A percentile compares a stretch with the other conserved stretches of the same genome.
These are phyloP conservation scores for Candida silvicultrix DNA, from an alignment of 805 yeast genomes.

Conservation along the genomic window DNA sequence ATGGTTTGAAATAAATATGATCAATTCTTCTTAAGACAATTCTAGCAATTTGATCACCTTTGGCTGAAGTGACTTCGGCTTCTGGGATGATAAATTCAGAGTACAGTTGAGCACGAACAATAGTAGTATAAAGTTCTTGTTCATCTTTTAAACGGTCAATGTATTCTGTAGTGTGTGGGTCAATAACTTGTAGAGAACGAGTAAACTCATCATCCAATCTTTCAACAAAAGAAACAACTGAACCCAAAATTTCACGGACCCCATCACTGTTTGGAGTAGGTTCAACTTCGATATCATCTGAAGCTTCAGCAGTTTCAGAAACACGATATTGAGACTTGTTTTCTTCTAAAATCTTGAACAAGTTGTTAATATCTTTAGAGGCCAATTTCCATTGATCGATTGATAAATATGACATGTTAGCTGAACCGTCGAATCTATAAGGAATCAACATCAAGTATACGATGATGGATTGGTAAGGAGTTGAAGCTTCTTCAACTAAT, in stretches of 20 bases:
- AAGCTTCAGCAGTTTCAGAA: conserved; percentile 62
- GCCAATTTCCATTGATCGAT: conserved; percentile 73
- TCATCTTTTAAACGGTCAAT: conserved; percentile 88
- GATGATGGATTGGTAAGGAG: conserved; percentile 71
- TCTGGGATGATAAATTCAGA: conserved; percentile 58
- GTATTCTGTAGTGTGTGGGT: conserved; percentile 94
- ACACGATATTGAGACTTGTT: conserved; percentile 56
- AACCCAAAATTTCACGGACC: conserved; percentile 70
- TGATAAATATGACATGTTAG: conserved; percentile 68
- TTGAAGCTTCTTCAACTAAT: conserved; percentile 39
- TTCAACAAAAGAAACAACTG: conserved; percentile 81
- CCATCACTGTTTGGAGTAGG: conserved; percentile 62
- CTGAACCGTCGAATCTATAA: conserved; percentile 75
- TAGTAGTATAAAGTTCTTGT: conserved; percentile 61
- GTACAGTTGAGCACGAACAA: conserved; percentile 83
- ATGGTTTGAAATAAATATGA: conserved; percentile 89
- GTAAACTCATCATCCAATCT: conserved; percentile 93
- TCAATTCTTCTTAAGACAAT: conserved; percentile 80
- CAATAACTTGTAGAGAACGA: conserved; percentile 78
- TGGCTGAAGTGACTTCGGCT: conserved; percentile 20
- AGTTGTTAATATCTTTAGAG: conserved; percentile 50
- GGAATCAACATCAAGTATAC: conserved; percentile 80
- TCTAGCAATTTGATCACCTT: conserved; percentile 56
- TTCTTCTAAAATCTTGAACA: conserved; percentile 65
- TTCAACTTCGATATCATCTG: conserved; percentile 70